Percentiles rank a stretch among this genome's conserved stretches.
Conservation (phyloP, 768 basidiomycete genomes). For the Cystofilobasidium ferigula region DNA sequence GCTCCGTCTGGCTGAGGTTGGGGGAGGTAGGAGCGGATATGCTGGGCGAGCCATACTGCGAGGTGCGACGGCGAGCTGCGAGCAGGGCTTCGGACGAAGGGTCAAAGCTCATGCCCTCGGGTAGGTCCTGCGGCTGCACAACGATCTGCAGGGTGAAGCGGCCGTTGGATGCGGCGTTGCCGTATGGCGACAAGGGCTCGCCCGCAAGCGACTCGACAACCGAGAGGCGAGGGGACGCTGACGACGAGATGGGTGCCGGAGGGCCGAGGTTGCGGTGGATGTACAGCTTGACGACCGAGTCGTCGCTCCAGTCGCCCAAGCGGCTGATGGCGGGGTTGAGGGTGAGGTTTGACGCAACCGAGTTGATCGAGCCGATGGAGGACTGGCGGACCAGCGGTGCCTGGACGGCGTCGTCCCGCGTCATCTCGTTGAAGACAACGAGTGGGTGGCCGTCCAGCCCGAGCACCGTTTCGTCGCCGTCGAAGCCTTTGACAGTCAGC, state of each 20-base stretch:
- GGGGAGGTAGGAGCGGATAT: constrained; percentile 38
- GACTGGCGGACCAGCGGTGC: constrained; percentile 69
- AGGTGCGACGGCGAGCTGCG: constrained; percentile 55
- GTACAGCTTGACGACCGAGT: constrained; percentile 93
- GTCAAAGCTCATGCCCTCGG: constrained; percentile 91
- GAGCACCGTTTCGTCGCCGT: constrained; percentile 65
- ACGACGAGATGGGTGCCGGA: constrained; percentile 1
- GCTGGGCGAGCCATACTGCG: neutral
- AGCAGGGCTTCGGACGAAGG: constrained; percentile 85
- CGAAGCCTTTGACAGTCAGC: constrained; percentile 84
- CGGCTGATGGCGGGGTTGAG: constrained; percentile 93
- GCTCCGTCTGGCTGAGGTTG: constrained; percentile 50
- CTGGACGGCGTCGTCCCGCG: constrained; percentile 40
- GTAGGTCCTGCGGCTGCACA: constrained; percentile 80
- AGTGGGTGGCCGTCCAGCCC: constrained; percentile 63
- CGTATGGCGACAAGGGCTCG: constrained; percentile 14
- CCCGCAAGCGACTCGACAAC: constrained; percentile 1
- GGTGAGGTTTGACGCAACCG: constrained; percentile 79
- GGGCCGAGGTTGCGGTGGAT: constrained; percentile 38
- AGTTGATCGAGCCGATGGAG: constrained; percentile 85
- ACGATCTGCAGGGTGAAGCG: constrained; percentile 76
- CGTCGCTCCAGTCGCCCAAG: constrained; percentile 87
- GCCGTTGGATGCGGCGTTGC: constrained; percentile 50
- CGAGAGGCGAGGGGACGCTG: neutral
- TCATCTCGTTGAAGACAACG: constrained; percentile 74